Conservation (phyloP, 345 rosid species). For the Cardamine occulta region DNA sequence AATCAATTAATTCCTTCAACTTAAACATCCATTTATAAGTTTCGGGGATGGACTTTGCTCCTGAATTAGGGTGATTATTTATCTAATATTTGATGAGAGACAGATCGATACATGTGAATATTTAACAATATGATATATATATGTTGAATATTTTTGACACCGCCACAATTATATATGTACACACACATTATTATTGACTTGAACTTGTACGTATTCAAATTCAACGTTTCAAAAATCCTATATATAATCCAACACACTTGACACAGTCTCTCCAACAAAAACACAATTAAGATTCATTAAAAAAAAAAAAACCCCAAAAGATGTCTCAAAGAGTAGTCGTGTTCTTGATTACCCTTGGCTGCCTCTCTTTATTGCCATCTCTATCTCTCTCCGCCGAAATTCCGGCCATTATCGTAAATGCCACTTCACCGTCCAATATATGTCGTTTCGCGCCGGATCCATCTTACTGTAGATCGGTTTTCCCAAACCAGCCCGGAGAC, state of each 20-base stretch:
- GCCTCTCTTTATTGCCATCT: slow-evolving; percentile 31
- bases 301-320: slow-evolving; percentile 6
- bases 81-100: not conserved
- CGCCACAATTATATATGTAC: slow-evolving; percentile 33
- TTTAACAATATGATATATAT: slow-evolving; percentile 38
- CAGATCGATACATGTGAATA: slow-evolving; percentile 22
- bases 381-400: slow-evolving; percentile 21
- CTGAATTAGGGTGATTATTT: not conserved
- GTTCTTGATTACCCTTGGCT: slow-evolving; percentile 32
- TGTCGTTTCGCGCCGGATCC: slow-evolving; percentile 74
- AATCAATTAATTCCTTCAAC: slow-evolving; percentile 7
- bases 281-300: not conserved
- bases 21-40: slow-evolving; percentile 14
- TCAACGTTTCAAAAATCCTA: slow-evolving; percentile 36
- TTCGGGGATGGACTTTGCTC: not conserved
- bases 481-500: slow-evolving; percentile 54
- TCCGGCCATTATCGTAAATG: slow-evolving; percentile 5
- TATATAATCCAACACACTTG: slow-evolving; percentile 27
- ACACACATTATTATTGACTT: slow-evolving; percentile 36
- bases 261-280: slow-evolving; percentile 21
- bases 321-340: slow-evolving; percentile 34
- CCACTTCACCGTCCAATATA: slow-evolving; percentile 43
- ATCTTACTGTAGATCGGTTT: slow-evolving; percentile 61
- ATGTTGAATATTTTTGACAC: slow-evolving; percentile 41
- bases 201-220: slow-evolving; percentile 22